Conservation (phyloP, 2,329 filamentous ascomycete species). For the Colletotrichum sp. region DNA sequence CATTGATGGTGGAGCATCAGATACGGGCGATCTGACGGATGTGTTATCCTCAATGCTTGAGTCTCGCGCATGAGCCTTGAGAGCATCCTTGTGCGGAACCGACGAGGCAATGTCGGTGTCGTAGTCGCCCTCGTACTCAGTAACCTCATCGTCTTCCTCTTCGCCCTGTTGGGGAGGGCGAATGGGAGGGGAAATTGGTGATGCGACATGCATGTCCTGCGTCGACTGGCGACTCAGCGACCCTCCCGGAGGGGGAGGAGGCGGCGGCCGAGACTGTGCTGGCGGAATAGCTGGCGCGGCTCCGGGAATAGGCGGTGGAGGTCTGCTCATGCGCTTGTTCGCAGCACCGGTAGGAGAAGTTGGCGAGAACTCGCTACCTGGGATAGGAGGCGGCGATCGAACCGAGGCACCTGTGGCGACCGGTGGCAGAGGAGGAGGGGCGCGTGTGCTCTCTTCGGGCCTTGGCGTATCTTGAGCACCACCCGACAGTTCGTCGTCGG, state of each 20-base stretch:
- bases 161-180: slow-evolving; percentile 63
- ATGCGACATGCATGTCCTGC: slow-evolving; percentile 52
- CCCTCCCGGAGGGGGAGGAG: slow-evolving; percentile 66
- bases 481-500: slow-evolving; percentile 83
- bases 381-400: slow-evolving; percentile 39
- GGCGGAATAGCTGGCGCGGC: slow-evolving; percentile 51
- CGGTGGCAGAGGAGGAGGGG: slow-evolving; percentile 47
- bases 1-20: slow-evolving; percentile 47
- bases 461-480: slow-evolving; percentile 24
- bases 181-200: slow-evolving; percentile 45
- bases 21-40: slow-evolving; percentile 60
- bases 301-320: slow-evolving; percentile 66
- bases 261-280: slow-evolving; percentile 65
- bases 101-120: slow-evolving; percentile 97
- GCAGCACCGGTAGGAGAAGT: slow-evolving; percentile 45
- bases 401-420: slow-evolving; percentile 17
- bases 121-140: slow-evolving; percentile 97
- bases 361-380: slow-evolving; percentile 45
- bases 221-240: slow-evolving; percentile 63
- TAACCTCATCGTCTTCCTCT: slow-evolving; percentile 76
- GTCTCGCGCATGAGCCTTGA: slow-evolving; percentile 81
- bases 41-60: slow-evolving; percentile 76
- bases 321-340: slow-evolving; percentile 61
- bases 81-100: slow-evolving; percentile 89
- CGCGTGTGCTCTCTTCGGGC: slow-evolving; percentile 12